A percentile compares a stretch with the other conserved stretches of the same genome.
Conservation (phyloP, 2,329 filamentous ascomycete species). For the Neocatenulostroma microsporum region DNA sequence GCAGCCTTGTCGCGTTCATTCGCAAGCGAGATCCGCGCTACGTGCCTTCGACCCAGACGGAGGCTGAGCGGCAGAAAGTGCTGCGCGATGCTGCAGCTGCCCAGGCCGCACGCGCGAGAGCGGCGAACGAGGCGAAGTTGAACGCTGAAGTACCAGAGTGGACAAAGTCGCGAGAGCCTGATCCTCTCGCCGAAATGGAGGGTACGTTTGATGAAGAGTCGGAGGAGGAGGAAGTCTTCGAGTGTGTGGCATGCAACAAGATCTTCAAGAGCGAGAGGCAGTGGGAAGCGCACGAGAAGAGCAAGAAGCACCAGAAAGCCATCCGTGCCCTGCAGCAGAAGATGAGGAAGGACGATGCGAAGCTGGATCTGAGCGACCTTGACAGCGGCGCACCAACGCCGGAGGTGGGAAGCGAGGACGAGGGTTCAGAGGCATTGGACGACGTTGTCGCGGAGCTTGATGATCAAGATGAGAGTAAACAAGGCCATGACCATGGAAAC, state of each 20-base stretch:
- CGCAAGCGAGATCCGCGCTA: constrained; percentile 87
- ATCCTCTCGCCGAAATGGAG: constrained; percentile 46
- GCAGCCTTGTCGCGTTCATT: constrained; percentile 77
- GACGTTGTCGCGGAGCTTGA: constrained; percentile 20
- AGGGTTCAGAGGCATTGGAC: constrained; percentile 16
- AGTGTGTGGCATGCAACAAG: constrained; percentile 58
- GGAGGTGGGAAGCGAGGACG: constrained; percentile 26
- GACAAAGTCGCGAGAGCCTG: constrained; percentile 55
- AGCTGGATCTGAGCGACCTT: constrained; percentile 42
- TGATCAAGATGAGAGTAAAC: no score
- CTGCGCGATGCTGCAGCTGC: constrained; percentile 71
- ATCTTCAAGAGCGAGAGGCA: constrained; percentile 85
- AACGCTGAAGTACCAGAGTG: constrained; percentile 63
- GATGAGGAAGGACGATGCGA: constrained; percentile 72
- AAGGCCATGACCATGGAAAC: no score
- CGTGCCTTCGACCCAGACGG: constrained; percentile 65
- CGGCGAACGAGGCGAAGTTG: constrained; percentile 69
- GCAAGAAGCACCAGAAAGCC: constrained; percentile 90
- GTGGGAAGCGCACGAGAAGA: constrained; percentile 84
- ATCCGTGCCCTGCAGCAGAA: constrained; percentile 70
- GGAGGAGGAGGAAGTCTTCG: constrained; percentile 46
- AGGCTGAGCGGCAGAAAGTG: constrained; percentile 70
- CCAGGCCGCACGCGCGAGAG: constrained; percentile 75
- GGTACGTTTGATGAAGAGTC: constrained; percentile 42
- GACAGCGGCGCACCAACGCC: constrained; percentile 28